Percentiles rank a stretch among this genome's conserved stretches.
phyloP scores from a whole-genome alignment of 78 protist genomes.

The Chrysochromulina tobinii region DNA sequence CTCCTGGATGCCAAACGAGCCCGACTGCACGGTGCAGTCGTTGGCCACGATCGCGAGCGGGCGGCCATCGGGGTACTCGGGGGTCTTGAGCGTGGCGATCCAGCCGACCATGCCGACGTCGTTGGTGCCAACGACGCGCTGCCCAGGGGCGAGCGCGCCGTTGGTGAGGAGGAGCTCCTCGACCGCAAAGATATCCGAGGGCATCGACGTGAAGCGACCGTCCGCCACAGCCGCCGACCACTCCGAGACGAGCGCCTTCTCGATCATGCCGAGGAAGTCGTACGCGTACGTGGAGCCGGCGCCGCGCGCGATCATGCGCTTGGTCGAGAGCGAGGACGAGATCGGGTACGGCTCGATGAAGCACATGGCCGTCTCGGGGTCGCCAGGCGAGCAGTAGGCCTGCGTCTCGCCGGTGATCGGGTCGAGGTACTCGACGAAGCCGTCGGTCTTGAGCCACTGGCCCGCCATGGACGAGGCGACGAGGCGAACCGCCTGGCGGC shows the following conservation, averaged over 20 bases:
- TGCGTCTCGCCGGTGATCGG: slow-evolving; percentile 45
- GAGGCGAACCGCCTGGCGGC: slow-evolving; percentile 27
- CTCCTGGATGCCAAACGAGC: slow-evolving; percentile 85
- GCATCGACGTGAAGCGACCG: neutral
- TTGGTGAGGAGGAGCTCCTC: slow-evolving; percentile 47
- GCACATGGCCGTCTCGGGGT: neutral
- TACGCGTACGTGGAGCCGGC: slow-evolving; percentile 86
- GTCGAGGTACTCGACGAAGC: slow-evolving; percentile 43
- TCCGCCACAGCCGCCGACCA: slow-evolving; percentile 7
- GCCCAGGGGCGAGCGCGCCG: neutral
- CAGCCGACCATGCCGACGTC: slow-evolving; percentile 93
- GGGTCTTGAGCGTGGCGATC: slow-evolving; percentile 74
- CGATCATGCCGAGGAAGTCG: slow-evolving; percentile 89
- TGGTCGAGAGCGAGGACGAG: slow-evolving; percentile 42
- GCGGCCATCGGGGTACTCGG: slow-evolving; percentile 90
- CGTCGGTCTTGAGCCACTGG: slow-evolving; percentile 40
- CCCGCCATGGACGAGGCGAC: slow-evolving; percentile 39
- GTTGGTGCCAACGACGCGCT: slow-evolving; percentile 52
- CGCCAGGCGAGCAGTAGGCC: neutral
- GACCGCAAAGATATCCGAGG: slow-evolving; percentile 17
- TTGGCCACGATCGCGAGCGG: slow-evolving; percentile 87
- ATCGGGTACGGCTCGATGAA: slow-evolving; percentile 1
- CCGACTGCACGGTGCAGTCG: slow-evolving; percentile 92
- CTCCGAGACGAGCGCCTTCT: slow-evolving; percentile 55
- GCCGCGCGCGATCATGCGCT: slow-evolving; percentile 77